phyloP scores from a whole-genome alignment of 163 green algal genomes.

The Scenedesmus sp. region DNA sequence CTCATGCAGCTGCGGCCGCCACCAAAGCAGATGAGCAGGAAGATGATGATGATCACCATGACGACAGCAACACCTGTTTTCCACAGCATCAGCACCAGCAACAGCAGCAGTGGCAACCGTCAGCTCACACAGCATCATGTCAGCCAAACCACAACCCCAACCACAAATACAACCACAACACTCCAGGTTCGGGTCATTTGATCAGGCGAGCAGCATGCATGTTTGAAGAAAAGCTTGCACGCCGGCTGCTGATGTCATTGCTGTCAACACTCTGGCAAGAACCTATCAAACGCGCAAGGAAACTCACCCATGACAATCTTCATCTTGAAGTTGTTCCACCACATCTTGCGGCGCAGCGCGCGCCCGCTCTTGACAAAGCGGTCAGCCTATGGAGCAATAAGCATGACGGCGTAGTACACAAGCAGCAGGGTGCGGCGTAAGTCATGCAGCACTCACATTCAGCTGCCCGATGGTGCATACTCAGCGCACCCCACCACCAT shows the following conservation, averaged over 20 bases:
- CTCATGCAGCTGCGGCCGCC: slow-evolving; percentile 56
- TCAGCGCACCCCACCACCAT: not conserved
- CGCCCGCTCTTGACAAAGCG: slow-evolving; percentile 70
- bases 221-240: not conserved
- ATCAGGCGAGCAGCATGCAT: too few relatives aligned
- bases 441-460: not conserved
- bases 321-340: slow-evolving; percentile 76
- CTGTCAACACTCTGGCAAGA: not conserved
- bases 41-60: slow-evolving; percentile 69
- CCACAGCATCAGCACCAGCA: not conserved
- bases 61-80: slow-evolving; percentile 48
- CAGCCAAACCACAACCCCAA: not conserved
- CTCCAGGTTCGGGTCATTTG: too few relatives aligned
- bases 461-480: not conserved
- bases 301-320: slow-evolving; percentile 33
- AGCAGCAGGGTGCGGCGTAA: not conserved
- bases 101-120: not conserved
- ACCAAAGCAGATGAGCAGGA: slow-evolving; percentile 76
- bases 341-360: slow-evolving; percentile 70
- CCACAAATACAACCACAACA: too few relatives aligned
- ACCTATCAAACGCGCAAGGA: not conserved
- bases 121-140: not conserved
- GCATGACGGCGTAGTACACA: not conserved
- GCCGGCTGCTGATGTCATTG: not conserved
- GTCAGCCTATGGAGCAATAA: slow-evolving; percentile 60